These are phyloP conservation scores for Macadamia integrifolia DNA, from an alignment of 164 flowering plant species.

Conservation along the genomic window DNA sequence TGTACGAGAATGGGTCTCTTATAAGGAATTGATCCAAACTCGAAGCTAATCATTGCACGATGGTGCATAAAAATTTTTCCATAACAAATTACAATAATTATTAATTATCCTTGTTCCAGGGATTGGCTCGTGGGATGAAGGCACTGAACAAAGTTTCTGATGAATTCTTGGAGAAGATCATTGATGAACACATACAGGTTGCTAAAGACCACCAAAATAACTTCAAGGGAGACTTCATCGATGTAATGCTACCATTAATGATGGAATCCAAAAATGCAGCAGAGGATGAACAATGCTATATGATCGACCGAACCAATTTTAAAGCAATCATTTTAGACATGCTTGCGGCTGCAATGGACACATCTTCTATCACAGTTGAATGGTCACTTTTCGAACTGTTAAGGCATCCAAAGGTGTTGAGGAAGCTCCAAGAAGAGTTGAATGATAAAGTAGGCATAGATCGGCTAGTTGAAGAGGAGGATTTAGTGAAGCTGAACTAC, in stretches of 20 bases:
- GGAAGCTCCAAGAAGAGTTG: conserved; percentile 17
- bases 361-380: background rate
- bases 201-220: background rate
- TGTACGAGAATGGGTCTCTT: too few relatives aligned
- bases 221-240: conserved; percentile 9
- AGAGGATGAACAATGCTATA: background rate
- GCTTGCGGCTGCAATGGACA: background rate
- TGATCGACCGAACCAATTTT: conserved; percentile 7
- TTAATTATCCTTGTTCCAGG: conserved; percentile 7
- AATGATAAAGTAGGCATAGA: conserved; percentile 12
- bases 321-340: conserved; percentile 7
- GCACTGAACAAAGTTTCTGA: background rate
- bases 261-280: background rate
- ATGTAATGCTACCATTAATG: conserved; percentile 10
- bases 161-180: conserved; percentile 11
- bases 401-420: conserved; percentile 2
- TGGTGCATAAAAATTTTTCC: too few relatives aligned
- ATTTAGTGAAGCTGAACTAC: conserved; percentile 21
- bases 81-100: too few relatives aligned
- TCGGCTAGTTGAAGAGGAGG: conserved; percentile 20
- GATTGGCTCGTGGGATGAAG: conserved; percentile 6
- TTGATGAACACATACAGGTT: conserved; percentile 13
- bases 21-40: too few relatives aligned
- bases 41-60: too few relatives aligned
- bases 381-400: background rate